A percentile compares a stretch with the other conserved stretches of the same genome.
Conservation (phyloP, 2,329 filamentous ascomycete genomes). For the Diaporthe eres region DNA sequence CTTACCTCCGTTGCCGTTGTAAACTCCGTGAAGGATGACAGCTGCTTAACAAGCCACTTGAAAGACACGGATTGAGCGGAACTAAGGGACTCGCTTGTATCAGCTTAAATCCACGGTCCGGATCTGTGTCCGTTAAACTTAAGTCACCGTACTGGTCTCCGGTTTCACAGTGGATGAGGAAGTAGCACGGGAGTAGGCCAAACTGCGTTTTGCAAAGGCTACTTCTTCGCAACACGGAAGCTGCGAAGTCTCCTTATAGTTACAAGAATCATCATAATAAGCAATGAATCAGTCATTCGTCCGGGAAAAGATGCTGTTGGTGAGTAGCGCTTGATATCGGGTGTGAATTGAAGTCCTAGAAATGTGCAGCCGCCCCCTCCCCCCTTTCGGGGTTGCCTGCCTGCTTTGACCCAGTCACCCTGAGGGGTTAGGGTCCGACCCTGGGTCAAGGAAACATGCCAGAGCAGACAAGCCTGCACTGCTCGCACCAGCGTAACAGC, state of each 20-base stretch:
- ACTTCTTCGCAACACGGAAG: neutral
- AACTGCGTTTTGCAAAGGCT: neutral
- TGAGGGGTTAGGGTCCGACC: neutral
- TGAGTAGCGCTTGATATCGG: too few species aligned
- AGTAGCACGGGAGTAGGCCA: too few species aligned
- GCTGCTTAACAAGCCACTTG: neutral
- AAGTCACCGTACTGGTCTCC: too few species aligned
- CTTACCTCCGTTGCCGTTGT: slow-evolving; percentile 10
- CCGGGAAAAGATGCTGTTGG: too few species aligned
- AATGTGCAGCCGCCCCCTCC: neutral
- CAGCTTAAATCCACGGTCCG: neutral
- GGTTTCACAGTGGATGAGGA: neutral
- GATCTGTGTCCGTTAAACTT: neutral
- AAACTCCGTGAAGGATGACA: neutral
- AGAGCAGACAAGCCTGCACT: neutral
- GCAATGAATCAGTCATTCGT: too few species aligned
- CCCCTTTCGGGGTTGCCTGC: too few species aligned
- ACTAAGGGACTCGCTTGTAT: neutral
- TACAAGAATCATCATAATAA: too few species aligned
- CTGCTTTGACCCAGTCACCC: neutral
- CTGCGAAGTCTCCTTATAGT: too few species aligned
- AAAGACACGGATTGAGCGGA: neutral
- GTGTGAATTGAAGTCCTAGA: too few species aligned
- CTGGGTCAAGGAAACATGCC: neutral
- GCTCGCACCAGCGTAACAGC: neutral